Percentiles rank a stretch among this genome's conserved stretches.
Conservation (phyloP, 768 basidiomycete genomes). For the Pilatotrama ljubarskyi region DNA sequence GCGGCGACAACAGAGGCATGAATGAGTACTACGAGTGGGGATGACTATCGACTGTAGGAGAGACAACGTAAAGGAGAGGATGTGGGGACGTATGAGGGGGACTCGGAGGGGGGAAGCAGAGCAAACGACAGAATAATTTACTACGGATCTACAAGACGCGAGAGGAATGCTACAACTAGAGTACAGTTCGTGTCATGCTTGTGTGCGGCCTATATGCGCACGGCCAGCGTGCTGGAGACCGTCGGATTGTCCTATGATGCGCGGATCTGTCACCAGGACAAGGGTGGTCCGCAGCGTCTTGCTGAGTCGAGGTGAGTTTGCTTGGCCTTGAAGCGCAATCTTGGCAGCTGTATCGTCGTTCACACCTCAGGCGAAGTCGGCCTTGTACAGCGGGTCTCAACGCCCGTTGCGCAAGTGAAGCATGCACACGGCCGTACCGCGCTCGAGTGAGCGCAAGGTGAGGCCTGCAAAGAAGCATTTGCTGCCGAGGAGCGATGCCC, state of each 20-base stretch:
- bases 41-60: too few species aligned
- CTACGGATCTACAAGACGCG: neutral
- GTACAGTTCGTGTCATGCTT: neutral
- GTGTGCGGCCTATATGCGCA: too few species aligned
- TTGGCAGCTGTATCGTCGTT: too few species aligned
- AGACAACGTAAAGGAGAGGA: too few species aligned
- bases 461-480: constrained; percentile 1
- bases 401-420: neutral
- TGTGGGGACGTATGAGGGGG: neutral
- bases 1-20: too few species aligned
- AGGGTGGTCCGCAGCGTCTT: neutral
- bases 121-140: constrained; percentile 2
- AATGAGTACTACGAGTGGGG: too few species aligned
- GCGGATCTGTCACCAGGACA: neutral
- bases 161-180: neutral
- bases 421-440: constrained; percentile 9
- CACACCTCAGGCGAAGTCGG: neutral
- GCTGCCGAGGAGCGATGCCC: neutral
- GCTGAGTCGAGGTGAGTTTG: too few species aligned
- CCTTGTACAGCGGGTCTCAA: neutral
- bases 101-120: neutral
- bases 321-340: too few species aligned
- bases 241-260: too few species aligned
- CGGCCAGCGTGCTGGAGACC: too few species aligned
- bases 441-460: neutral